These are phyloP conservation scores for Letharia lupina DNA, from an alignment of 495 filamentous ascomycete genomes.

Conservation along the genomic window DNA sequence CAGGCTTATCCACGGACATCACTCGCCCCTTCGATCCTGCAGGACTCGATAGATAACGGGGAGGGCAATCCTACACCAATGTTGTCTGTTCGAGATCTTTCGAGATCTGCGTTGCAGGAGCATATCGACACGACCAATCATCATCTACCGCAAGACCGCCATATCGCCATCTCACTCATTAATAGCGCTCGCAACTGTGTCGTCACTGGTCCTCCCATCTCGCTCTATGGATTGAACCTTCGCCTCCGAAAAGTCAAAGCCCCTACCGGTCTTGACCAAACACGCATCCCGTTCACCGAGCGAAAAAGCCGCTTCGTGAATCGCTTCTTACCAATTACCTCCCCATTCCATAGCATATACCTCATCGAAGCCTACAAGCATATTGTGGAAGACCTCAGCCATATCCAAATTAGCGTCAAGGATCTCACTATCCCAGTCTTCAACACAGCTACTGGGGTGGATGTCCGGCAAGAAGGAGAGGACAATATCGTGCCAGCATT, in stretches of 20 bases:
- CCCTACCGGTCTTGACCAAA: constrained; percentile 92
- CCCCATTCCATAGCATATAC: constrained; percentile 96
- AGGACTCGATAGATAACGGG: constrained; percentile 87
- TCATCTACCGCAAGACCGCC: constrained; percentile 82
- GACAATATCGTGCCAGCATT: constrained; percentile 68
- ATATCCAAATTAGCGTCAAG: constrained; percentile 59
- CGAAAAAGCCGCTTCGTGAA: constrained; percentile 95
- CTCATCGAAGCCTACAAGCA: constrained; percentile 68
- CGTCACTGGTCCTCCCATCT: constrained; percentile 91
- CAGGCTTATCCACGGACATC: constrained; percentile 94
- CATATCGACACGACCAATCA: constrained; percentile 95
- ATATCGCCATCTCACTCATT: constrained; percentile 89
- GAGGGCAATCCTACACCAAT: constrained; percentile 94
- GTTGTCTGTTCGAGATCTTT: constrained; percentile 91
- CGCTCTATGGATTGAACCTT: constrained; percentile 89
- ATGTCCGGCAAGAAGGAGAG: constrained; percentile 58
- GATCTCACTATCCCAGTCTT: constrained; percentile 74
- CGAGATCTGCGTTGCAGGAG: constrained; percentile 74
- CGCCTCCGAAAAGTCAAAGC: constrained; percentile 94
- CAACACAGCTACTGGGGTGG: constrained; percentile 76
- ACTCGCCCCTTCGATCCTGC: constrained; percentile 80
- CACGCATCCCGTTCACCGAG: constrained; percentile 85
- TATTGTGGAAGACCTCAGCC: constrained; percentile 78
- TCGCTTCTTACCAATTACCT: constrained; percentile 93
- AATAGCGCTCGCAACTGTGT: constrained; percentile 97